A percentile compares a stretch with the other conserved stretches of the same genome.
Conservation (phyloP, 2,329 filamentous ascomycete genomes). For the Aphanocladium album region DNA sequence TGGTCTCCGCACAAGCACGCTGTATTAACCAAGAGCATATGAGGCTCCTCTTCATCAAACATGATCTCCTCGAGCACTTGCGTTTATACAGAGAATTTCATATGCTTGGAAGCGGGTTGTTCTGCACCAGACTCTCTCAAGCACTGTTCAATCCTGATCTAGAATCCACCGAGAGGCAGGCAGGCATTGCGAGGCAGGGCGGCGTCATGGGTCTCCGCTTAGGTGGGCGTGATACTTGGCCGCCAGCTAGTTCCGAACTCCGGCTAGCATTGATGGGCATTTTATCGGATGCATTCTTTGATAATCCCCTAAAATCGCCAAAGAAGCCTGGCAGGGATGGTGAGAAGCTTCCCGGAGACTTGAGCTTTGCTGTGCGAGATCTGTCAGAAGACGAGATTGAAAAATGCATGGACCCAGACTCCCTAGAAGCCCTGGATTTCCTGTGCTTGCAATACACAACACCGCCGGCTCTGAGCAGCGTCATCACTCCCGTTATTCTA, state of each 20-base stretch:
- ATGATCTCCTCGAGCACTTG: conserved; percentile 68
- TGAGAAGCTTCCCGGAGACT: conserved; percentile 54
- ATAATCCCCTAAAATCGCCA: conserved; percentile 22
- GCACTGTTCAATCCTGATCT: conserved; percentile 82
- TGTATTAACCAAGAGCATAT: conserved; percentile 75
- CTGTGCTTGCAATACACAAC: conserved; percentile 80
- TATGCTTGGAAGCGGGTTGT: conserved; percentile 77
- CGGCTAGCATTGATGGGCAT: conserved; percentile 83
- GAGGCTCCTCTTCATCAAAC: conserved; percentile 66
- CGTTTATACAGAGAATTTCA: conserved; percentile 74
- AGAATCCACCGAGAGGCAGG: conserved; percentile 68
- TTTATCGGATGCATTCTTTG: conserved; percentile 64
- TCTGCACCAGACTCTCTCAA: conserved; percentile 72
- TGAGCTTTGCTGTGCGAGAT: conserved; percentile 82
- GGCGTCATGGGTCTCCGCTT: conserved; percentile 77
- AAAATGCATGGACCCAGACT: conserved; percentile 74
- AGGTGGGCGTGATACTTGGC: conserved; percentile 79
- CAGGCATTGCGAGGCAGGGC: conserved; percentile 63
- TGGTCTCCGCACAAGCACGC: conserved; percentile 68
- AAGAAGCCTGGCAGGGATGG: conserved; percentile 23
- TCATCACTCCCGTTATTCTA: conserved; percentile 67
- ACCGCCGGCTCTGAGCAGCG: conserved; percentile 61
- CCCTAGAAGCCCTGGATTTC: conserved; percentile 88
- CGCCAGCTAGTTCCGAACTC: conserved; percentile 90
- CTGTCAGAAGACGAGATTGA: conserved; percentile 74